Percentiles rank a stretch among this genome's conserved stretches.
Evolutionary conservation across 2,329 filamentous ascomycete species (phyloP).

Genomic region (Geosmithia flava): DNA sequence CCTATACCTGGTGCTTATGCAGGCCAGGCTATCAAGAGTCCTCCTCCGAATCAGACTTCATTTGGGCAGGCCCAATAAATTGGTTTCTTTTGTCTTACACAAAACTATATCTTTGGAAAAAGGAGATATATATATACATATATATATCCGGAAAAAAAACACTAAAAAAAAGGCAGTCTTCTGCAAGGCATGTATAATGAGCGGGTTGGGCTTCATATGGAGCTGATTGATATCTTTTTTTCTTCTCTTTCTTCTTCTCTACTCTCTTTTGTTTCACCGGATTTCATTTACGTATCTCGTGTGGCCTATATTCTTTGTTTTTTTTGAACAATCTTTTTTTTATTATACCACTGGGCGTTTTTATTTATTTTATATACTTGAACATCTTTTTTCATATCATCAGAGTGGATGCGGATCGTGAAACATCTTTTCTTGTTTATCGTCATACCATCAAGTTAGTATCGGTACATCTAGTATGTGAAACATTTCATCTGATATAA

Average conservation of each 20-base stretch:
- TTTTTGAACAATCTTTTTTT: too few relatives aligned
- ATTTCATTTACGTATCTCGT: too few relatives aligned
- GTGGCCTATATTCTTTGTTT: not conserved
- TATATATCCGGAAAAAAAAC: too few relatives aligned
- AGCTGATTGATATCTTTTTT: not conserved
- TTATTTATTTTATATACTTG: not conserved
- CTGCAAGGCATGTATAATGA: not conserved
- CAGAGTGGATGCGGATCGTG: not conserved
- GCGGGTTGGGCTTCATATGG: not conserved
- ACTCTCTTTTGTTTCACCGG: not conserved
- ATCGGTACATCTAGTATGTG: too few relatives aligned
- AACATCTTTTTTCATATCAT: not conserved
- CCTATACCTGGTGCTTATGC: constrained; percentile 81
- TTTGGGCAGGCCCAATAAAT: constrained; percentile 24
- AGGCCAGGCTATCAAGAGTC: constrained; percentile 39
- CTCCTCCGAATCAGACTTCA: constrained; percentile 28
- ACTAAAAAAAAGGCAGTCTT: not conserved
- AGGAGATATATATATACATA: too few relatives aligned
- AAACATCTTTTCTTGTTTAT: not conserved
- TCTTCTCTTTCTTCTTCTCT: not conserved
- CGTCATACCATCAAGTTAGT: not conserved
- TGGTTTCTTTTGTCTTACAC: too few relatives aligned
- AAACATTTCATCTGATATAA: too few relatives aligned
- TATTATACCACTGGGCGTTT: constrained; percentile 3
- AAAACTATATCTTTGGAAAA: too few relatives aligned